phyloP scores from a whole-genome alignment of 2,329 filamentous ascomycete species.

The Alternaria incomplexa region DNA sequence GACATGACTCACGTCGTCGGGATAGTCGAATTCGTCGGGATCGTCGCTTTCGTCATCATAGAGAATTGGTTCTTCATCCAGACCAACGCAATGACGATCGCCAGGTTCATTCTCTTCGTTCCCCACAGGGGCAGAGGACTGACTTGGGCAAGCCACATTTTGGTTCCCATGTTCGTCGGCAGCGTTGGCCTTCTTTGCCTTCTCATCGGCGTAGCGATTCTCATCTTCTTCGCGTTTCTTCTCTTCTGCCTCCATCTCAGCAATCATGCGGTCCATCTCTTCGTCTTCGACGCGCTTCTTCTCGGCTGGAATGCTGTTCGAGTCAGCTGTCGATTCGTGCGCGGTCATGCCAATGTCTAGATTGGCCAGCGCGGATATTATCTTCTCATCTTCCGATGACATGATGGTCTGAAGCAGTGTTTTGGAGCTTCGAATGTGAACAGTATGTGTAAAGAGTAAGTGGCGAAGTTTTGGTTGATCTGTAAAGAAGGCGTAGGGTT shows the following conservation, averaged over 20 bases:
- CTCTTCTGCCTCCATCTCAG: constrained; percentile 62
- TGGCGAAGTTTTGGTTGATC: neutral
- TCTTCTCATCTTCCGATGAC: neutral
- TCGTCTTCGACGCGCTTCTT: constrained; percentile 50
- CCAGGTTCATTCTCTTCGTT: neutral
- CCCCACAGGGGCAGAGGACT: neutral
- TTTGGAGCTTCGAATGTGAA: neutral
- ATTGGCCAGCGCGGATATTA: neutral
- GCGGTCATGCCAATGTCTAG: neutral
- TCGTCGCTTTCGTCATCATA: too few species aligned
- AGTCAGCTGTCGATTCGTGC: neutral
- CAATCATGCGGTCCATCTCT: constrained; percentile 65
- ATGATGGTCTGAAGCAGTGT: neutral
- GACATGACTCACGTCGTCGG: too few species aligned
- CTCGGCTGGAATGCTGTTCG: constrained; percentile 12
- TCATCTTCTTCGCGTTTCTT: constrained; percentile 67
- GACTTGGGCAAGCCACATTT: neutral
- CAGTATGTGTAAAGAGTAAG: neutral
- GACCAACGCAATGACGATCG: too few species aligned
- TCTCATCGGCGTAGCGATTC: constrained; percentile 73
- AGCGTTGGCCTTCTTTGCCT: constrained; percentile 66
- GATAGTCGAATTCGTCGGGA: too few species aligned
- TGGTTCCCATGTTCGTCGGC: constrained; percentile 18
- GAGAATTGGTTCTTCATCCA: too few species aligned
- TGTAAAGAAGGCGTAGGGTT: neutral